phyloP scores from a whole-genome alignment of 371 early-diverging fungal genomes.

The Catenaria anguillulae region DNA sequence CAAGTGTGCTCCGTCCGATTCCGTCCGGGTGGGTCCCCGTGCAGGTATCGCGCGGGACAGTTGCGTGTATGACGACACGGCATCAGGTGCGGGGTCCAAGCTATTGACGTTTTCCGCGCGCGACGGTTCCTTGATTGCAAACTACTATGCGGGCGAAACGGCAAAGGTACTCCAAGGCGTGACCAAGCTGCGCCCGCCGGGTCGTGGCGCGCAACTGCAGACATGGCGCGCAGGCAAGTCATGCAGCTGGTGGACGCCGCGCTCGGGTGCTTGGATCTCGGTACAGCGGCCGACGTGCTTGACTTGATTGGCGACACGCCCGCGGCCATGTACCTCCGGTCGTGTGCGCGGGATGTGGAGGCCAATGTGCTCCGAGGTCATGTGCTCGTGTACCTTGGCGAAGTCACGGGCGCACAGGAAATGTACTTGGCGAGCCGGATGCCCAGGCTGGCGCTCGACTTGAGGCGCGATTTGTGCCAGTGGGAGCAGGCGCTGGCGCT shows the following conservation, averaged over 20 bases:
- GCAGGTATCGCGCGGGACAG: background rate
- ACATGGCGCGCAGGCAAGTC: background rate
- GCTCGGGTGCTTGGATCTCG: background rate
- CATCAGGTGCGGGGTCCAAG: too few species aligned
- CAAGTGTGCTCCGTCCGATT: background rate
- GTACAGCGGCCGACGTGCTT: background rate
- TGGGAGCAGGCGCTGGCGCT: slow-evolving; percentile 33
- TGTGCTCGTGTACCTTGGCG: background rate
- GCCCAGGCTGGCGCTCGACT: slow-evolving; percentile 23
- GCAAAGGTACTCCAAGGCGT: background rate
- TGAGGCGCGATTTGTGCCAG: slow-evolving; percentile 25
- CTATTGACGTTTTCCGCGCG: background rate
- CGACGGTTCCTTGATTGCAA: background rate
- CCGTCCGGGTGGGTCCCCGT: background rate
- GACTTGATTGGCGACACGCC: background rate
- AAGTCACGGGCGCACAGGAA: slow-evolving; percentile 14
- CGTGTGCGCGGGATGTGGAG: background rate
- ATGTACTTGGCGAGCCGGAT: slow-evolving; percentile 21
- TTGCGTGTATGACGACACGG: too few species aligned
- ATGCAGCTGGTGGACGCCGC: background rate
- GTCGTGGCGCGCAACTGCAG: background rate
- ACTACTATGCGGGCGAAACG: background rate
- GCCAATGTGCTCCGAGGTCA: background rate
- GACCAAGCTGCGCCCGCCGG: background rate
- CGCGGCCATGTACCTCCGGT: background rate